These are phyloP conservation scores for Globisporangium barbulae DNA, from an alignment of 352 stramenopile genomes.

Conservation along the genomic window DNA sequence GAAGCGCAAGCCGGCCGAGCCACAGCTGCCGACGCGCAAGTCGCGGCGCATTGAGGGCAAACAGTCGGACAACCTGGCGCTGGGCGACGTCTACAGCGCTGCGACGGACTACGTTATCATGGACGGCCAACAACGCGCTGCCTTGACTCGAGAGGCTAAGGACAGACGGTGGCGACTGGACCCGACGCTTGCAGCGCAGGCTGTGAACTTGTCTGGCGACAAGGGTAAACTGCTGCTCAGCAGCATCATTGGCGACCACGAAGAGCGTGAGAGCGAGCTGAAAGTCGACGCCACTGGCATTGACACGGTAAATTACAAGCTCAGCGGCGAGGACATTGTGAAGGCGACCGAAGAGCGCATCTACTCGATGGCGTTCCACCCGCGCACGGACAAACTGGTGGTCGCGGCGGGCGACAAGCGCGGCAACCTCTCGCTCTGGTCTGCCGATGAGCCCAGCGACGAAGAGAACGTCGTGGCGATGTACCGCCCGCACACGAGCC, in stretches of 20 bases:
- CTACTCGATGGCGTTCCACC: constrained; percentile 77
- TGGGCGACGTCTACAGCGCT: constrained; percentile 13
- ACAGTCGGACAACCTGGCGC: constrained; percentile 35
- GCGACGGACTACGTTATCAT: constrained; percentile 1
- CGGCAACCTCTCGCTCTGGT: constrained; percentile 73
- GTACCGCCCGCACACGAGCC: constrained; percentile 63
- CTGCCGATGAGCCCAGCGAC: constrained; percentile 24
- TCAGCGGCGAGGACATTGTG: constrained; percentile 54
- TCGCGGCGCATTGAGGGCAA: constrained; percentile 64
- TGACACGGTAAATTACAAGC: constrained; percentile 38
- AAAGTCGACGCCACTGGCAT: constrained; percentile 38
- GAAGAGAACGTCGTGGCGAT: constrained; percentile 37
- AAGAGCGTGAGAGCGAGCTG: constrained; percentile 30
- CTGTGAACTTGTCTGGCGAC: constrained; percentile 30
- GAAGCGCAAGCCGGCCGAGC: constrained; percentile 27
- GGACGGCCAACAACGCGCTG: background rate
- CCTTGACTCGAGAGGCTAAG: background rate
- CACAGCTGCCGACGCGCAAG: constrained; percentile 40
- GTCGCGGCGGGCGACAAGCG: constrained; percentile 72
- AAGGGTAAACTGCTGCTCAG: constrained; percentile 39
- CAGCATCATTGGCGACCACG: constrained; percentile 26
- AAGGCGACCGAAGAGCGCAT: constrained; percentile 75
- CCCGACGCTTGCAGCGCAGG: constrained; percentile 24
- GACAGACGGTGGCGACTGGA: constrained; percentile 18
- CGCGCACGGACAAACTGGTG: constrained; percentile 53